Evolutionary conservation across 192 early-diverging fungal genomes (phyloP), one percentile per base, ranked within the genome.

Genomic region (Chytriomyces sp.): DNA sequence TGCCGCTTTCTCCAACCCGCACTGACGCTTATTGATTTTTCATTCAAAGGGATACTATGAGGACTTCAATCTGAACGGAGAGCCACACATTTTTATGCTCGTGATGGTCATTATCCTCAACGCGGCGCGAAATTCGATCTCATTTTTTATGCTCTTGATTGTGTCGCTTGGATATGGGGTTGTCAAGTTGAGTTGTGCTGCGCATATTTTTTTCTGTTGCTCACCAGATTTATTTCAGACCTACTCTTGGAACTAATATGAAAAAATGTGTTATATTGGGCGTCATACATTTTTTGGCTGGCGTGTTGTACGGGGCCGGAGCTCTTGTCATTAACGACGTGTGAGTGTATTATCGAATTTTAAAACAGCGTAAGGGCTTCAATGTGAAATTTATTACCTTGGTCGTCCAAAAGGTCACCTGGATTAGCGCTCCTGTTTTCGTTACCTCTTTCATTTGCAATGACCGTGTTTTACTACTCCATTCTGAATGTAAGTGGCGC

Each of bases 81-180:
- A 75, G 44, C 26, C 84, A 83, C 79, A 87, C 50, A 82, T 85
- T 50, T 86, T 87, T 23, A 87, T 96, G 65, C 83, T 96, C 9
- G 88, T 92, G 3, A 64, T 94, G 5, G 92, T 93, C 7, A 91
- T 93, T 6, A 73, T 96, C 61, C 80, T 98, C 20, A 95, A 95
- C 79, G 91, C 96, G 7, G 96, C 91, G 8, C 85, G 97, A 70
- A 97, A 95, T 82, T 94, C 93, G 69, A 81, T 98, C 53, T 97
- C 97, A 3, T 94, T 99, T 78, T 98, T 98, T 75, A 95, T 99
- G 92, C 87, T 99, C 1, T 85, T 99, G 57, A 94, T 99, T 61
- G 95, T 97, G 7, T 90, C 93, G 6, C 91, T 99, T 77, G 97
- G 97, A 28, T 99, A 96, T 81, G 95, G 97, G 59, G 96, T 99